Evolutionary conservation across 306 rosid species (phyloP).

Genomic region (Rosa lucieae): DNA sequence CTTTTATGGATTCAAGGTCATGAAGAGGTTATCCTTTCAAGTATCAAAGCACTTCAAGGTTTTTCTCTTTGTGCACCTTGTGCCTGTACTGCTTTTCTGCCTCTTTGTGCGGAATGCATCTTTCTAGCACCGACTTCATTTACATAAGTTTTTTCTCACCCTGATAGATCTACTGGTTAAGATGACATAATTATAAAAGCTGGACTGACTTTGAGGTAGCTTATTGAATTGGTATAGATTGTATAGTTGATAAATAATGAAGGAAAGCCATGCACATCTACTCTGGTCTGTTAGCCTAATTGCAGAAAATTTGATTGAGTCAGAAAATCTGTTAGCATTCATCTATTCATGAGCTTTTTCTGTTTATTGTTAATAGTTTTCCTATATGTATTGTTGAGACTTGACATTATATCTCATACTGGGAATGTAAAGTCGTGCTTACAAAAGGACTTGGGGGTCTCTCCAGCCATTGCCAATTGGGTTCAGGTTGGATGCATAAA

Average conservation of each 20-base stretch:
- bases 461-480: constrained; percentile 15
- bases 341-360: not conserved
- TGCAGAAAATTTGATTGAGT: not conserved
- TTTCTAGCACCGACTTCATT: not conserved
- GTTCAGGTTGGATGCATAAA: no score
- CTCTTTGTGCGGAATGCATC: not conserved
- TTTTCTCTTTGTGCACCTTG: not conserved
- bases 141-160: not conserved
- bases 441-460: constrained; percentile 40
- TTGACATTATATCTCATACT: not conserved
- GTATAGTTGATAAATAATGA: not conserved
- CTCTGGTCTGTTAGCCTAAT: not conserved
- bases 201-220: not conserved
- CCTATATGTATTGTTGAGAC: not conserved
- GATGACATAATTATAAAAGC: not conserved
- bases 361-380: not conserved
- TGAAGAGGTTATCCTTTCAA: not conserved
- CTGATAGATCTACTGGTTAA: not conserved
- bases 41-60: not conserved
- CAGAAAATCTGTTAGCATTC: not conserved
- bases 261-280: not conserved
- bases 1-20: not conserved
- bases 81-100: not conserved
- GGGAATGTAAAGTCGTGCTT: no score
- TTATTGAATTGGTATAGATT: not conserved